Evolutionary conservation across 768 basidiomycete genomes (phyloP).

Genomic region (Leccinum truebloodii): DNA sequence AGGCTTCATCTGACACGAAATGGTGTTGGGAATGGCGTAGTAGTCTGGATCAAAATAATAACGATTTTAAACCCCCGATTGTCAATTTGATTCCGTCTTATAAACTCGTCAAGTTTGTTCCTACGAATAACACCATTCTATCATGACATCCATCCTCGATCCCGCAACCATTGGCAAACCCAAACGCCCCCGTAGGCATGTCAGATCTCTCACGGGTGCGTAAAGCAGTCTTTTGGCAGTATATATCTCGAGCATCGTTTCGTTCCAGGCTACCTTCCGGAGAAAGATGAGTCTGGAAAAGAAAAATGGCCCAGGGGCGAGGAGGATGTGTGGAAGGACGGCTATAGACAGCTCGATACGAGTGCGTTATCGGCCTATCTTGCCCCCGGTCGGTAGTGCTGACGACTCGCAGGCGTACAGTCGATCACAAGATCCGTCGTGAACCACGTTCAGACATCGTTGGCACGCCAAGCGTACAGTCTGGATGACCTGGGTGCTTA

Average conservation of each 20-base stretch:
- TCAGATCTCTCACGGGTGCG: constrained; percentile 65
- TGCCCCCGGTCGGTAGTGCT: constrained; percentile 12
- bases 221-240: background rate
- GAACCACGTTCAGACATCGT: constrained; percentile 82
- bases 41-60: no score
- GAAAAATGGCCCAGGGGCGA: constrained; percentile 87
- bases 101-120: background rate
- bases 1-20: no score
- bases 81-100: no score
- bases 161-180: constrained; percentile 61
- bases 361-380: constrained; percentile 37
- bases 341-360: constrained; percentile 55
- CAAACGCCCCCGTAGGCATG: constrained; percentile 58
- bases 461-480: constrained; percentile 91
- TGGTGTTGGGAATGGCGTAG: no score
- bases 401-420: constrained; percentile 46
- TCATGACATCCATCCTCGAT: constrained; percentile 69
- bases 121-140: background rate
- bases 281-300: constrained; percentile 72
- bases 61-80: no score
- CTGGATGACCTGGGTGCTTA: constrained; percentile 86
- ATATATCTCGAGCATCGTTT: constrained; percentile 2
- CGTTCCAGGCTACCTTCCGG: constrained; percentile 71
- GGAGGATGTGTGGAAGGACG: constrained; percentile 70
- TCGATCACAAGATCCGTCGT: constrained; percentile 75